Conservation (phyloP, 768 basidiomycete species). For the Russula compacta region DNA sequence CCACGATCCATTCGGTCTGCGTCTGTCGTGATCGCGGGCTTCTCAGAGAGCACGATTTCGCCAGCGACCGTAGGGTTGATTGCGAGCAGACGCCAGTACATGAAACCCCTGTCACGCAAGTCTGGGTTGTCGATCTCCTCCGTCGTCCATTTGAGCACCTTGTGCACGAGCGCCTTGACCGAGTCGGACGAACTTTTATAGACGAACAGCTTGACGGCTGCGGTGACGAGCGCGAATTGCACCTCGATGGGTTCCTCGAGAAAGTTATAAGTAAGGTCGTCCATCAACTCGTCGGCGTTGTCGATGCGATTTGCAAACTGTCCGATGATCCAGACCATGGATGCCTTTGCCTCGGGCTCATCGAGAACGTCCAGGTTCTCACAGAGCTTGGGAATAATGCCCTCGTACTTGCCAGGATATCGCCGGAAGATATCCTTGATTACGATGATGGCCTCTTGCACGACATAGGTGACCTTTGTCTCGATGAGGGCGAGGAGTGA, state of each 20-base stretch:
- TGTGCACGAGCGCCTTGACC: conserved; percentile 84
- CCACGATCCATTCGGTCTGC: conserved; percentile 97
- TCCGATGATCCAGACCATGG: conserved; percentile 97
- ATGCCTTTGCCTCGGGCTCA: conserved; percentile 93
- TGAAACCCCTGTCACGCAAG: conserved; percentile 92
- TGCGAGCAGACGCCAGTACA: conserved; percentile 98
- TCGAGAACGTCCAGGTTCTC: conserved; percentile 87
- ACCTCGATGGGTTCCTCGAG: conserved; percentile 44
- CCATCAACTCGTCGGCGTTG: conserved; percentile 90
- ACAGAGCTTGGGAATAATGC: conserved; percentile 88
- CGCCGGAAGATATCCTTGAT: conserved; percentile 97
- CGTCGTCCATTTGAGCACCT: conserved; percentile 93
- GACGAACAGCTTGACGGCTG: conserved; percentile 92
- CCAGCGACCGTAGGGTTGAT: conserved; percentile 83
- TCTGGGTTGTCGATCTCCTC: conserved; percentile 99
- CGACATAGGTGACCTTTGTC: conserved; percentile 82
- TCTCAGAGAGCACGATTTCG: conserved; percentile 86
- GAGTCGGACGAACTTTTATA: conserved; percentile 77
- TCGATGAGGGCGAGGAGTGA: conserved; percentile 80
- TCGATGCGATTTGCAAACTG: conserved; percentile 95
- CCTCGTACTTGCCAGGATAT: conserved; percentile 95
- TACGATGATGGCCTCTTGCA: conserved; percentile 91
- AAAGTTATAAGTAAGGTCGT: conserved; percentile 39
- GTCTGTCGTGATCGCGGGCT: conserved; percentile 96
- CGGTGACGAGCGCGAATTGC: conserved; percentile 89